phyloP scores from a whole-genome alignment of 345 rosid species.

The Citrus cavaleriei region DNA sequence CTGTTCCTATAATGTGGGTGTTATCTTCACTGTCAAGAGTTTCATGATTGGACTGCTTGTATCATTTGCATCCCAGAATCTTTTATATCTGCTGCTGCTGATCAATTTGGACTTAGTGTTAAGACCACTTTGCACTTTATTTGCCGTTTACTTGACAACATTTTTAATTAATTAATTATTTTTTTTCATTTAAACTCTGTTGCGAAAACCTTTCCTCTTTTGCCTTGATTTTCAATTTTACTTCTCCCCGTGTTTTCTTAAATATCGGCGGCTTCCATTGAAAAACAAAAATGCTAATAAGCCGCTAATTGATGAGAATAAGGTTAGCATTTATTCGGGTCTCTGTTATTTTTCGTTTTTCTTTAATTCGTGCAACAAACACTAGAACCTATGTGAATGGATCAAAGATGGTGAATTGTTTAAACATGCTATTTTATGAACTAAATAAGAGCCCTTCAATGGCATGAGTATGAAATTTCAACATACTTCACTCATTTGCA shows the following conservation, averaged over 20 bases:
- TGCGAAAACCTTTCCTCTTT: neutral
- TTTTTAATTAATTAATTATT: neutral
- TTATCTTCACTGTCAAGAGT: constrained; percentile 1
- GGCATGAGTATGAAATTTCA: too few species aligned
- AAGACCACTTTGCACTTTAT: neutral
- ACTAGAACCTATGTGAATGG: too few species aligned
- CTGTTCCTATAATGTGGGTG: neutral
- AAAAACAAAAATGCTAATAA: too few species aligned
- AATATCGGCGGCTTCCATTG: too few species aligned
- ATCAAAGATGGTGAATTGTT: too few species aligned
- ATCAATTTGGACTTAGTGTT: neutral
- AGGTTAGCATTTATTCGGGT: too few species aligned
- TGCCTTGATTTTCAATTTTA: too few species aligned
- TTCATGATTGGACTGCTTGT: constrained; percentile 18
- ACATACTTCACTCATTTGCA: too few species aligned
- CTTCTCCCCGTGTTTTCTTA: neutral
- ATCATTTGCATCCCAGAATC: neutral
- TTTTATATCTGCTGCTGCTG: neutral
- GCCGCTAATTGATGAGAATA: too few species aligned
- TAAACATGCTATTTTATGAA: neutral
- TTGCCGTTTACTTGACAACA: neutral
- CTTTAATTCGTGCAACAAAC: too few species aligned
- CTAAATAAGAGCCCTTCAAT: neutral
- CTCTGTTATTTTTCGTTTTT: too few species aligned
- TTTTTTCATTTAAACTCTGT: neutral